These are phyloP conservation scores for Cicer arietinum DNA, from an alignment of 306 rosid species.

Conservation along the genomic window DNA sequence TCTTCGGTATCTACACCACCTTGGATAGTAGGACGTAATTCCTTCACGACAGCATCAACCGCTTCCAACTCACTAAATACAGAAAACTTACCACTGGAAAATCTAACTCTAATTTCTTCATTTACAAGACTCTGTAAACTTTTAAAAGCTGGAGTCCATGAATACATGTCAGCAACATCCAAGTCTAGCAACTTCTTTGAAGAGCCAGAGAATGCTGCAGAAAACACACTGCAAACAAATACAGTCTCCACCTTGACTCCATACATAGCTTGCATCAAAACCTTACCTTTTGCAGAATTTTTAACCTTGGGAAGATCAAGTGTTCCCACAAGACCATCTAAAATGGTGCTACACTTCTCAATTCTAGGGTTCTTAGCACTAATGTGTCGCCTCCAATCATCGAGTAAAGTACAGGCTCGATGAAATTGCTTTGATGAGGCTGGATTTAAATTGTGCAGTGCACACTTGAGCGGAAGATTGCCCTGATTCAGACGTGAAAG, in stretches of 20 bases:
- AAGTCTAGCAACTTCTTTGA: conserved; percentile 55
- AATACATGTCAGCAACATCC: conserved; percentile 52
- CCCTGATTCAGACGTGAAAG: conserved; percentile 79
- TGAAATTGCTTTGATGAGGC: conserved; percentile 56
- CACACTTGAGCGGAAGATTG: conserved; percentile 64
- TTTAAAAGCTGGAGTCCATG: conserved; percentile 74
- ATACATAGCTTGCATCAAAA: conserved; percentile 81
- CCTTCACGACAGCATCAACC: conserved; percentile 60
- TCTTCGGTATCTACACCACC: conserved; percentile 44
- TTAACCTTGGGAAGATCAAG: conserved; percentile 83
- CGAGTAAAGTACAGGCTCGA: conserved; percentile 64
- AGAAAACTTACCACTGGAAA: conserved; percentile 53
- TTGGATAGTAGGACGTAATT: conserved; percentile 62
- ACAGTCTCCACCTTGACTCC: conserved; percentile 79
- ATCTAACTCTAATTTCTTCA: conserved; percentile 59
- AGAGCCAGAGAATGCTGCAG: conserved; percentile 69
- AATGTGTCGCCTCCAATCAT: conserved; percentile 69
- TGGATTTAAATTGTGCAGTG: conserved; percentile 64
- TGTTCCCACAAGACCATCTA: conserved; percentile 63
- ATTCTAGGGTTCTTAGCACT: conserved; percentile 60
- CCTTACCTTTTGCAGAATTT: conserved; percentile 82
- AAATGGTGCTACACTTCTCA: conserved; percentile 57
- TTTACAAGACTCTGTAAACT: conserved; percentile 66
- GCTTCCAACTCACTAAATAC: conserved; percentile 68
- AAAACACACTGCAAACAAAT: conserved; percentile 70